A percentile compares a stretch with the other conserved stretches of the same genome.
These are phyloP conservation scores for Solanum sejunctum DNA, from an alignment of 257 asterid species.

Conservation along the genomic window DNA sequence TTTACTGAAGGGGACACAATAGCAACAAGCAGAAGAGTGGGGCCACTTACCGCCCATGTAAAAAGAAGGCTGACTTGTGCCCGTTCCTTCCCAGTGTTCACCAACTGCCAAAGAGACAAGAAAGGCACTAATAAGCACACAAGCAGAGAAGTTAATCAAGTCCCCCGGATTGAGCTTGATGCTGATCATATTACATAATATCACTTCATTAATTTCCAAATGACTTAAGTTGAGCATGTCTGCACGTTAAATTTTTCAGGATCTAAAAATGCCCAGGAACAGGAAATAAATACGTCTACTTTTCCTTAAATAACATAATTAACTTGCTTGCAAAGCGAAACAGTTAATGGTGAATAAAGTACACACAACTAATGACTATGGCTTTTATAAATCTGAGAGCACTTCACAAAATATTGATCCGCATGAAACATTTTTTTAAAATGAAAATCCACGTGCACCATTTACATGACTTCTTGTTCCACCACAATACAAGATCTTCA, in stretches of 20 bases:
- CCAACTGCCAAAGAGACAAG: constrained; percentile 50
- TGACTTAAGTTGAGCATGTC: background rate
- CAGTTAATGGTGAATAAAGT: background rate
- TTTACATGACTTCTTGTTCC: background rate
- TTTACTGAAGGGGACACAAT: background rate
- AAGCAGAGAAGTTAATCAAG: background rate
- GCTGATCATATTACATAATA: background rate
- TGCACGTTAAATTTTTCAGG: background rate
- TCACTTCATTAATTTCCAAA: background rate
- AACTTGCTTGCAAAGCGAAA: background rate
- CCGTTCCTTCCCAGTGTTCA: constrained; percentile 94
- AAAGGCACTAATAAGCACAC: background rate
- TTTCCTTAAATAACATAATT: background rate
- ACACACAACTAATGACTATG: background rate
- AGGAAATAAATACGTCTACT: background rate
- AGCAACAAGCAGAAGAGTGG: background rate
- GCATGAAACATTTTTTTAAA: background rate
- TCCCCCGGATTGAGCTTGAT: background rate
- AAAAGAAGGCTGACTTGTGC: constrained; percentile 96
- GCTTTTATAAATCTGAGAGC: background rate
- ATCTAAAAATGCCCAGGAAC: background rate
- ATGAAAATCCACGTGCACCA: background rate
- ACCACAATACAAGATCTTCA: background rate
- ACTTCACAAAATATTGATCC: background rate
- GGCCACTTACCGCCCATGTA: constrained; percentile 89